Conservation (phyloP, 2,329 filamentous ascomycete species). For the Pseudogymnoascus sp. region DNA sequence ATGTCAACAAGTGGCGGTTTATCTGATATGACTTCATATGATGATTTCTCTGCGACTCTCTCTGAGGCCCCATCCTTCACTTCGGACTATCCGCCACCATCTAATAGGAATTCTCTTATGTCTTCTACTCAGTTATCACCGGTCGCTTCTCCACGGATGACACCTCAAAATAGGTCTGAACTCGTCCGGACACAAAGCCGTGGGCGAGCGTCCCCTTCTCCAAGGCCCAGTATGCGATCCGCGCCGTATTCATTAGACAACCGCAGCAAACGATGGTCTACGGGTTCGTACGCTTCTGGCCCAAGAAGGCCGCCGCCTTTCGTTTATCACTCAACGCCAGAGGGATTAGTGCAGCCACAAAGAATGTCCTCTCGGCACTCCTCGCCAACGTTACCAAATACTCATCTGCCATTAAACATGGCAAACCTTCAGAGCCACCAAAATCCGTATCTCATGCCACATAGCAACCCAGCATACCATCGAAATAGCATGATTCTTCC, state of each 20-base stretch:
- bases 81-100: conserved; percentile 53
- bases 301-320: conserved; percentile 53
- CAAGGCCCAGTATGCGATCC: conserved; percentile 59
- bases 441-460: conserved; percentile 46
- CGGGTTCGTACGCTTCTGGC: conserved; percentile 59
- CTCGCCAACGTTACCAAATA: conserved; percentile 36
- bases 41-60: conserved; percentile 60
- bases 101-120: conserved; percentile 63
- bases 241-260: conserved; percentile 65
- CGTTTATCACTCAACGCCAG: conserved; percentile 54
- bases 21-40: conserved; percentile 63
- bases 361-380: conserved; percentile 49
- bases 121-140: conserved; percentile 66
- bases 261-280: conserved; percentile 70
- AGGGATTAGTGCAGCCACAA: conserved; percentile 48
- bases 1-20: conserved; percentile 60
- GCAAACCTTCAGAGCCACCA: conserved; percentile 51
- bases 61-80: conserved; percentile 62
- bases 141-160: conserved; percentile 62
- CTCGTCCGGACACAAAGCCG: conserved; percentile 59
- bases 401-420: conserved; percentile 40
- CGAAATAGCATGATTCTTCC: conserved; percentile 55
- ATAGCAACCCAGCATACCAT: conserved; percentile 42
- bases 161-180: conserved; percentile 52
- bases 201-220: conserved; percentile 64